Evolutionary conservation across 1,284 basidiomycete species (phyloP).

Genomic region (Ceratobasidium sp.): DNA sequence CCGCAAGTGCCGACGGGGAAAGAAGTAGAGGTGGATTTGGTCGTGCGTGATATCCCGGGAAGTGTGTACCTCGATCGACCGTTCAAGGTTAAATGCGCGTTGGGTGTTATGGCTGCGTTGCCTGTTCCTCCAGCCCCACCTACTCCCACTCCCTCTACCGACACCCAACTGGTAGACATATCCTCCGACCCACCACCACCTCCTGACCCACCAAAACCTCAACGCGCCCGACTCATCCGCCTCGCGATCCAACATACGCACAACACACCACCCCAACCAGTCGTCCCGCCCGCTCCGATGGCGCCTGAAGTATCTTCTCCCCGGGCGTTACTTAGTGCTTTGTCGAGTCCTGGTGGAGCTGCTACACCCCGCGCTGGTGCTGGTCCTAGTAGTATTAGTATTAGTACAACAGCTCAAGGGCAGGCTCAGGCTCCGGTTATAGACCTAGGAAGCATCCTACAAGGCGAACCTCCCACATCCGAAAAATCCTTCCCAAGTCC

Average conservation of each 20-base stretch:
- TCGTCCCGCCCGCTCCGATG: slow-evolving; percentile 50
- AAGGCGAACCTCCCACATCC: slow-evolving; percentile 24
- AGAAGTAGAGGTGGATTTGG: slow-evolving; percentile 71
- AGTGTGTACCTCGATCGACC: slow-evolving; percentile 64
- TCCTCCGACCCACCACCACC: background rate
- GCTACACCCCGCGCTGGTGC: slow-evolving; percentile 25
- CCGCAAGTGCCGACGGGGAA: background rate
- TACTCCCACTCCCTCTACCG: slow-evolving; percentile 51
- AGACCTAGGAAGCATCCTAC: slow-evolving; percentile 46
- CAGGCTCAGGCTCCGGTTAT: background rate
- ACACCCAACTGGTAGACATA: background rate
- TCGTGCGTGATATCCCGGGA: slow-evolving; percentile 66
- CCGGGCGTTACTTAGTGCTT: slow-evolving; percentile 49
- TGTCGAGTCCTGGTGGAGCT: slow-evolving; percentile 35
- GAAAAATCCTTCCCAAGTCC: slow-evolving; percentile 32
- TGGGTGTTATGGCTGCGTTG: slow-evolving; percentile 54
- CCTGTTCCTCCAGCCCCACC: slow-evolving; percentile 58
- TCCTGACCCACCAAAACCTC: background rate
- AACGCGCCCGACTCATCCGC: slow-evolving; percentile 59
- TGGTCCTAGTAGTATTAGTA: background rate
- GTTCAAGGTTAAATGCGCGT: slow-evolving; percentile 68
- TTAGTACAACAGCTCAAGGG: too few species aligned
- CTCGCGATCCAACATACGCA: slow-evolving; percentile 74
- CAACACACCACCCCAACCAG: slow-evolving; percentile 51
- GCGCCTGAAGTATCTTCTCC: slow-evolving; percentile 52